A percentile compares a stretch with the other conserved stretches of the same genome.
Conservation (phyloP, 2,329 filamentous ascomycete genomes). For the Diaporthe destruens region DNA sequence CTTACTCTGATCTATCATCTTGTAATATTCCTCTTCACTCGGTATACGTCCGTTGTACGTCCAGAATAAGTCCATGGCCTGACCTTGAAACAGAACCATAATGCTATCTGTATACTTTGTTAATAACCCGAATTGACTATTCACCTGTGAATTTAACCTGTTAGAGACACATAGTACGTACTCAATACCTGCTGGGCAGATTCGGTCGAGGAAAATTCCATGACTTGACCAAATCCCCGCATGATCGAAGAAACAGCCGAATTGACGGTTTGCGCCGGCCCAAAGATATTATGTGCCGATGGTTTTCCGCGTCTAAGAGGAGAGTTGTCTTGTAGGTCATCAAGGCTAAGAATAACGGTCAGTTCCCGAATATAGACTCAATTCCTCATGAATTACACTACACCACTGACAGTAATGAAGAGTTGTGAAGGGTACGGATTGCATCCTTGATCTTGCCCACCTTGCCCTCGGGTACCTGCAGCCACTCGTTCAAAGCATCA, state of each 20-base stretch:
- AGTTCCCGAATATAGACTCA: neutral
- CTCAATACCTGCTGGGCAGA: neutral
- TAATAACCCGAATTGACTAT: neutral
- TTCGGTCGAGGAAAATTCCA: slow-evolving; percentile 2
- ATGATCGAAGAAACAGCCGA: slow-evolving; percentile 4
- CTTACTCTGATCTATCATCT: slow-evolving; percentile 16
- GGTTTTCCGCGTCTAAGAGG: slow-evolving; percentile 5
- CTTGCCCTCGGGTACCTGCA: neutral
- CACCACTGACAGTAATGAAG: slow-evolving; percentile 9
- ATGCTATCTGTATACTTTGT: neutral
- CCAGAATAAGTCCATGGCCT: slow-evolving; percentile 20
- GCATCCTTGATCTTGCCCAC: neutral
- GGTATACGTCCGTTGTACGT: neutral
- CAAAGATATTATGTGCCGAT: neutral
- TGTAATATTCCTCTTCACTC: neutral
- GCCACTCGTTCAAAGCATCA: slow-evolving; percentile 14
- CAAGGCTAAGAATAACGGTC: neutral
- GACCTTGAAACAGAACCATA: neutral
- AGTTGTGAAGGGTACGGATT: neutral
- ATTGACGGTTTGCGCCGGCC: slow-evolving; percentile 10
- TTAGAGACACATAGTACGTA: neutral
- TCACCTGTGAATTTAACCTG: too few species aligned
- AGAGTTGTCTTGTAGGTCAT: slow-evolving; percentile 22
- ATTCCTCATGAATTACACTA: too few species aligned
- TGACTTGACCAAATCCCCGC: neutral